Evolutionary conservation across 1,139 yeast genomes (phyloP).

Genomic region (Pichiaceae sp.): DNA sequence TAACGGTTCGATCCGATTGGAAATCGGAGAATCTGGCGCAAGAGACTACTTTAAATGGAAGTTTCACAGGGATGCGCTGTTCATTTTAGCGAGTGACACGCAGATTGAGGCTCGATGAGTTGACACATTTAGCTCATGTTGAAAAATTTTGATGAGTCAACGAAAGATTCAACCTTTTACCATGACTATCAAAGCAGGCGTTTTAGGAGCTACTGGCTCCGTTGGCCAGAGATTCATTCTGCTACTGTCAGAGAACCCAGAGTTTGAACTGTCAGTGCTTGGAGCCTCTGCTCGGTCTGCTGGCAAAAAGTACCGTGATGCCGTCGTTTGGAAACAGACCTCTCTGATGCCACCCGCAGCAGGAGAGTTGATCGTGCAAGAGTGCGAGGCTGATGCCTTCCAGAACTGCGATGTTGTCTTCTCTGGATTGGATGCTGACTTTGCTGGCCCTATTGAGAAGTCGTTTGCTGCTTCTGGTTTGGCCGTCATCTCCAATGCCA

Average conservation of each 20-base stretch:
- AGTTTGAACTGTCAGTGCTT: slow-evolving; percentile 72
- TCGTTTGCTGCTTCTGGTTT: slow-evolving; percentile 76
- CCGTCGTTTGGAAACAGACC: slow-evolving; percentile 94
- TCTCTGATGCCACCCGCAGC: slow-evolving; percentile 67
- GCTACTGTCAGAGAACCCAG: slow-evolving; percentile 79
- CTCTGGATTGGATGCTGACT: slow-evolving; percentile 90
- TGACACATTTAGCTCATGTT: too few species aligned
- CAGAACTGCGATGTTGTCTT: slow-evolving; percentile 89
- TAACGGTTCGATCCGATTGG: too few species aligned
- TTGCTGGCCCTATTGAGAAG: slow-evolving; percentile 87
- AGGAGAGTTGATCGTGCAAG: slow-evolving; percentile 55
- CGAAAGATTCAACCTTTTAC: too few species aligned
- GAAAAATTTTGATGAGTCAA: too few species aligned
- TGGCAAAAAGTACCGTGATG: slow-evolving; percentile 77
- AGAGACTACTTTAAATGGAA: too few species aligned
- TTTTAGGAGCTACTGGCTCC: slow-evolving; percentile 94
- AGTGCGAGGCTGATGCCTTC: slow-evolving; percentile 70
- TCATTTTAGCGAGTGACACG: too few species aligned
- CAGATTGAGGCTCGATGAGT: too few species aligned
- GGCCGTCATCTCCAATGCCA: slow-evolving; percentile 87
- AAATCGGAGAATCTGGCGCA: too few species aligned
- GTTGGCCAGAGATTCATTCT: slow-evolving; percentile 96
- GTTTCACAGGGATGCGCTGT: too few species aligned
- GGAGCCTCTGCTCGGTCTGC: slow-evolving; percentile 96
- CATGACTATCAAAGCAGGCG: slow-evolving; percentile 56